phyloP scores from a whole-genome alignment of 225 moss, liverwort and hornwort species.

The Neckera pumila region DNA sequence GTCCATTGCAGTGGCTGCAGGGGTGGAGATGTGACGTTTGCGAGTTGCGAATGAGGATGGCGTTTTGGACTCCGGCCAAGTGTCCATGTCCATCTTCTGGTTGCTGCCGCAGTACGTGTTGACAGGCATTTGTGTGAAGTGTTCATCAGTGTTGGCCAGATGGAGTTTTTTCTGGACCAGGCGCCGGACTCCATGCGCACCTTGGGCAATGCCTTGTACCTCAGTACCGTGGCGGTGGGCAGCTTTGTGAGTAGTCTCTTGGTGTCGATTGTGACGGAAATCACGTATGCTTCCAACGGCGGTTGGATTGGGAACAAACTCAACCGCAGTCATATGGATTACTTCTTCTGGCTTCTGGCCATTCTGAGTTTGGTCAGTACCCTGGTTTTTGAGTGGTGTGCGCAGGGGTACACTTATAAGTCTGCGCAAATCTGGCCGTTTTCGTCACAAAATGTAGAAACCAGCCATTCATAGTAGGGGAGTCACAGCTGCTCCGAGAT shows the following conservation, averaged over 20 bases:
- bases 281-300: slow-evolving; percentile 70
- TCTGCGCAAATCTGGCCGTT: not conserved
- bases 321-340: slow-evolving; percentile 86
- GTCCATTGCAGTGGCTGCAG: slow-evolving; percentile 78
- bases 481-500: not conserved
- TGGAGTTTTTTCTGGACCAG: slow-evolving; percentile 97
- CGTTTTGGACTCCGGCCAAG: not conserved
- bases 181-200: slow-evolving; percentile 95
- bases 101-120: slow-evolving; percentile 88
- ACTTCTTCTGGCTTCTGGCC: slow-evolving; percentile 92
- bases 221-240: slow-evolving; percentile 92
- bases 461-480: not conserved
- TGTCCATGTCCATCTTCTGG: slow-evolving; percentile 97
- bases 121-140: slow-evolving; percentile 86
- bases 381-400: slow-evolving; percentile 45
- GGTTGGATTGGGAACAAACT: slow-evolving; percentile 97
- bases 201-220: slow-evolving; percentile 87
- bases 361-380: slow-evolving; percentile 57
- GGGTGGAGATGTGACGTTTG: slow-evolving; percentile 72
- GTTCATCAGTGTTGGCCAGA: slow-evolving; percentile 94
- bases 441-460: not conserved
- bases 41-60: slow-evolving; percentile 9
- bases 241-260: slow-evolving; percentile 90
- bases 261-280: slow-evolving; percentile 62
- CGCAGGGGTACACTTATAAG: slow-evolving; percentile 71